Conservation (phyloP, 805 yeast species). For the Teunomyces atbi region DNA sequence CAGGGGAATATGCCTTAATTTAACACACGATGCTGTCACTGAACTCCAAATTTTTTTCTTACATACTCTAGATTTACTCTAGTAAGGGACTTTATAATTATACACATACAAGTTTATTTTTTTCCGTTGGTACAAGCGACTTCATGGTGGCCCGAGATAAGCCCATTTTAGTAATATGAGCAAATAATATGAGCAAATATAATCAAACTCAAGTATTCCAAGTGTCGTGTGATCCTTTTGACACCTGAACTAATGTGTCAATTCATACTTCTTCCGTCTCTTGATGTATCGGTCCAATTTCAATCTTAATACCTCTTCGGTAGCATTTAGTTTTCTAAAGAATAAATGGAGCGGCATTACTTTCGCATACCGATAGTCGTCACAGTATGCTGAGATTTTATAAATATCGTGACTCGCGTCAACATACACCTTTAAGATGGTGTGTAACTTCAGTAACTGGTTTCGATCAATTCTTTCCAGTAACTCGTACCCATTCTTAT, state of each 20-base stretch:
- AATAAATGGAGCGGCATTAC: neutral
- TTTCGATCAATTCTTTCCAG: neutral
- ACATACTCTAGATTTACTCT: too few relatives aligned
- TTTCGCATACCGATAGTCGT: conserved; percentile 1
- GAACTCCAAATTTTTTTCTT: too few relatives aligned
- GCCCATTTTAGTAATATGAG: too few relatives aligned
- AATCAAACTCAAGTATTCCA: neutral
- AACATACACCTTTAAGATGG: neutral
- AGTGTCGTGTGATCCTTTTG: neutral
- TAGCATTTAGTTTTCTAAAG: neutral
- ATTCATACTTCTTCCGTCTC: neutral
- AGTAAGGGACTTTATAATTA: too few relatives aligned
- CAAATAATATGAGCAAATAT: neutral
- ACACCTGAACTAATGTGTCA: neutral
- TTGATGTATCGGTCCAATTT: neutral
- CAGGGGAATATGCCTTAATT: too few relatives aligned
- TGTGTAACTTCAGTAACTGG: neutral
- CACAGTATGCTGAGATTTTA: conserved; percentile 1
- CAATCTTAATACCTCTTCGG: neutral
- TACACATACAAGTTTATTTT: too few relatives aligned
- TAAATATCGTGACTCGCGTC: neutral
- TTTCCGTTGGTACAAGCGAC: too few relatives aligned
- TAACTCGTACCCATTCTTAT: neutral
- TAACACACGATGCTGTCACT: too few relatives aligned
- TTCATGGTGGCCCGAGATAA: too few relatives aligned